Conservation (phyloP, 768 basidiomycete species). For the Kwoniella bestiolae region DNA sequence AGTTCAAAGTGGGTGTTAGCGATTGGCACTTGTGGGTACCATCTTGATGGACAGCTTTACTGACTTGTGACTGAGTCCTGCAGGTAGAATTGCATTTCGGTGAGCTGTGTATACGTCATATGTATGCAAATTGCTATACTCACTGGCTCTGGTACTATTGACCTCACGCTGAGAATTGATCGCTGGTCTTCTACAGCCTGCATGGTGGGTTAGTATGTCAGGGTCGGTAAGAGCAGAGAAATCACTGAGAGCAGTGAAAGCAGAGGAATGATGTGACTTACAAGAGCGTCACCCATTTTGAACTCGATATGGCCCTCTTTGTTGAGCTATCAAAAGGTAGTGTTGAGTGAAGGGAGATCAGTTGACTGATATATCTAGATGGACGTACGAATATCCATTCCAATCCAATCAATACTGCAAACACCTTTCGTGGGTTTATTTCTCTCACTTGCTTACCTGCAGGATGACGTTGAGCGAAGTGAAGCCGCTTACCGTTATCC, state of each 20-base stretch:
- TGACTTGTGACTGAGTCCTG: slow-evolving; percentile 52
- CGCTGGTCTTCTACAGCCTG: slow-evolving; percentile 53
- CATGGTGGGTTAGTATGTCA: slow-evolving; percentile 4
- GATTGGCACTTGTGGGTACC: background rate
- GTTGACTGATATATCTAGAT: too few species aligned
- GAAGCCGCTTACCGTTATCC: too few species aligned
- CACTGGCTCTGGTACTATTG: slow-evolving; percentile 48
- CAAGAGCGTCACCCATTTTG: slow-evolving; percentile 52
- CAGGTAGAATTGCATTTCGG: background rate
- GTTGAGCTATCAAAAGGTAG: too few species aligned
- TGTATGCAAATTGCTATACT: slow-evolving; percentile 10
- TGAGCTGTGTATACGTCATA: background rate
- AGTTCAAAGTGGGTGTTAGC: background rate
- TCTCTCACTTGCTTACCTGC: background rate
- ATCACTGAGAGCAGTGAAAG: too few species aligned
- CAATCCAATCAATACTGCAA: background rate
- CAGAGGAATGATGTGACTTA: slow-evolving; percentile 11
- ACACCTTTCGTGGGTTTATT: background rate
- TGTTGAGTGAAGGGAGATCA: too few species aligned
- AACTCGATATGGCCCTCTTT: too few species aligned
- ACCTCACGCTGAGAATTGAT: slow-evolving; percentile 45
- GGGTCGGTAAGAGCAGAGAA: background rate
- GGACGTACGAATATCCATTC: background rate
- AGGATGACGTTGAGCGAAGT: background rate
- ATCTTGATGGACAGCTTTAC: slow-evolving; percentile 2